Evolutionary conservation across 257 asterid species (phyloP).

Genomic region (Eucommia ulmoides): DNA sequence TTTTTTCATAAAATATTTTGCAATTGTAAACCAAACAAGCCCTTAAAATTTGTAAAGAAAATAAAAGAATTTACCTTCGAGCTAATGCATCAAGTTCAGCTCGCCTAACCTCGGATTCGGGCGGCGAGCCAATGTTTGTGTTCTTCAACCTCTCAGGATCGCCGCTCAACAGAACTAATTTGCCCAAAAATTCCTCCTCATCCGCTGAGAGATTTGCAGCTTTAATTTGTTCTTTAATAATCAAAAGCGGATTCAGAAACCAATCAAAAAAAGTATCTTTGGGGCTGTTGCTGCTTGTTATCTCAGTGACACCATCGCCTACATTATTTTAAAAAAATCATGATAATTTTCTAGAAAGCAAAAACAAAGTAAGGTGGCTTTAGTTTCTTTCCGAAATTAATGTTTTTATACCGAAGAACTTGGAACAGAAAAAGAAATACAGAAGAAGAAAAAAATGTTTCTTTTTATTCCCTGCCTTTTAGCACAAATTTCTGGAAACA

Average conservation of each 20-base stretch:
- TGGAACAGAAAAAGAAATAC: not conserved
- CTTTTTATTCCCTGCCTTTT: too few relatives aligned
- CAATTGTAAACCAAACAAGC: not conserved
- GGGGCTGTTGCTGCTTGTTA: conserved; percentile 71
- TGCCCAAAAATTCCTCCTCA: conserved; percentile 72
- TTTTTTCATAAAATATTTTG: not conserved
- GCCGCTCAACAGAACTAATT: conserved; percentile 46
- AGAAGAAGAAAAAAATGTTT: too few relatives aligned
- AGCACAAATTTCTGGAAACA: too few relatives aligned
- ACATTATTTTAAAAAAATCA: too few relatives aligned
- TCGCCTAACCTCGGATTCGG: conserved; percentile 59
- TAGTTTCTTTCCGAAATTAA: too few relatives aligned
- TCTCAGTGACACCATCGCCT: conserved; percentile 55
- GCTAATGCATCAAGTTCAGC: conserved; percentile 85
- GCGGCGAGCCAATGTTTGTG: conserved; percentile 29
- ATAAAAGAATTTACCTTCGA: conserved; percentile 42
- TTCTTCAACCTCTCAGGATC: conserved; percentile 54
- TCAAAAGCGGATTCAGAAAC: conserved; percentile 80
- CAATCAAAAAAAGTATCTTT: conserved; percentile 72
- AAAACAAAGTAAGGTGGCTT: too few relatives aligned
- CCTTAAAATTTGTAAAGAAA: not conserved
- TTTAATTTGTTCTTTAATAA: conserved; percentile 80
- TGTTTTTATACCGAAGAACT: not conserved
- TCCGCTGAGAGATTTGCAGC: conserved; percentile 63
- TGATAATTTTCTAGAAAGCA: too few relatives aligned